phyloP scores from a whole-genome alignment of 1,139 yeast genomes.

The Suhomyces choctaworum region DNA sequence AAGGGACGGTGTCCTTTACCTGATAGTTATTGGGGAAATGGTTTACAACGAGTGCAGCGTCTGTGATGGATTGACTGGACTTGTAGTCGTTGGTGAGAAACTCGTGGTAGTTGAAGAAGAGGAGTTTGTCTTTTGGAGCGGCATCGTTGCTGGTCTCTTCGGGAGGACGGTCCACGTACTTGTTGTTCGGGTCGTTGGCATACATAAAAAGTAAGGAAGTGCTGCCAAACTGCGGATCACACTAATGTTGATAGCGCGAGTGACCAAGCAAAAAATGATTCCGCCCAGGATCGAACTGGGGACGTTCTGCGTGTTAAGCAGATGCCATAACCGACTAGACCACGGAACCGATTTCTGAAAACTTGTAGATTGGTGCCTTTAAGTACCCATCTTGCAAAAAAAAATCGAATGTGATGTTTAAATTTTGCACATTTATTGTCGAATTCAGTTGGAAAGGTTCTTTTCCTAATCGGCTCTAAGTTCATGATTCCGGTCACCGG shows the following conservation, averaged over 20 bases:
- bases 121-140: constrained; percentile 22
- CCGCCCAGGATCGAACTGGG: constrained; percentile 99
- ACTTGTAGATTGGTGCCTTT: not conserved
- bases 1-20: constrained; percentile 27
- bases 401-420: not conserved
- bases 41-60: constrained; percentile 46
- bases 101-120: constrained; percentile 70
- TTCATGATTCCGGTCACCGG: too few species aligned
- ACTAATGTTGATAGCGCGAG: too few species aligned
- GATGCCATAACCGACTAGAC: constrained; percentile 99
- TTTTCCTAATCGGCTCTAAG: too few species aligned
- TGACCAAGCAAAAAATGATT: constrained; percentile 56
- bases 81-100: constrained; percentile 40
- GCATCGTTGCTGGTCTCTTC: not conserved
- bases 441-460: too few species aligned
- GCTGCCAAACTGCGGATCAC: too few species aligned
- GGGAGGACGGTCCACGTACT: constrained; percentile 1
- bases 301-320: constrained; percentile 99
- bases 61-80: constrained; percentile 14
- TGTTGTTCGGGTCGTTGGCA: not conserved
- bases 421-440: not conserved
- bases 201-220: too few species aligned
- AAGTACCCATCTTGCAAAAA: too few species aligned
- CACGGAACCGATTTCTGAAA: constrained; percentile 49
- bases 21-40: constrained; percentile 64